Percentiles rank a stretch among this genome's conserved stretches.
phyloP scores from a whole-genome alignment of 768 basidiomycete genomes.

The Mycena vitilis region DNA sequence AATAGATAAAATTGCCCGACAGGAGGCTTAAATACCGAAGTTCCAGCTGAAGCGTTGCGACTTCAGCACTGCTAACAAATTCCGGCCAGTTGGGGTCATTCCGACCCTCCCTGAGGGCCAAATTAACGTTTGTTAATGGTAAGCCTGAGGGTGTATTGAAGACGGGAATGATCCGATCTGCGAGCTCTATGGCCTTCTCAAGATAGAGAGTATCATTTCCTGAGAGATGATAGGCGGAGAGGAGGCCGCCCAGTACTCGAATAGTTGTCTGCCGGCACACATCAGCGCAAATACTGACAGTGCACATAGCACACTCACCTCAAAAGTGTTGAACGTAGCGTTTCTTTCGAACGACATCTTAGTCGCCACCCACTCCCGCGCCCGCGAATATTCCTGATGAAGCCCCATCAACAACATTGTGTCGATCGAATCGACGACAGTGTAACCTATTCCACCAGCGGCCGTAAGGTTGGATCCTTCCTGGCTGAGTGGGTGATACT shows the following conservation, averaged over 20 bases:
- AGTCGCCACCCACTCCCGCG: slow-evolving; percentile 80
- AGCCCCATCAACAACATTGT: slow-evolving; percentile 90
- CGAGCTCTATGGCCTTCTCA: slow-evolving; percentile 83
- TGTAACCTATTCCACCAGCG: slow-evolving; percentile 89
- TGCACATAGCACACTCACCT: slow-evolving; percentile 61
- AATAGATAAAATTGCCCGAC: slow-evolving; percentile 82
- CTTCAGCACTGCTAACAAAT: slow-evolving; percentile 85
- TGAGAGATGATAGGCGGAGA: slow-evolving; percentile 87
- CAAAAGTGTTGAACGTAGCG: slow-evolving; percentile 88
- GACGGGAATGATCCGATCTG: slow-evolving; percentile 83
- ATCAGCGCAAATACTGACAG: not conserved
- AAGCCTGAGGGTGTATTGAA: slow-evolving; percentile 88
- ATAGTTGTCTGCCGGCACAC: slow-evolving; percentile 79
- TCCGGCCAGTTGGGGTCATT: slow-evolving; percentile 69
- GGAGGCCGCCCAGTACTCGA: slow-evolving; percentile 88
- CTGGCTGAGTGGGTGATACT: slow-evolving; percentile 87
- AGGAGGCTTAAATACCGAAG: slow-evolving; percentile 87
- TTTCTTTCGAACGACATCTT: slow-evolving; percentile 82
- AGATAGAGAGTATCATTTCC: slow-evolving; percentile 76
- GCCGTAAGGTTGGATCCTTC: slow-evolving; percentile 81
- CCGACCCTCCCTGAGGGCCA: slow-evolving; percentile 69
- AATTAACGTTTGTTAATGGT: slow-evolving; percentile 84
- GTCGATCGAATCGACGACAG: slow-evolving; percentile 89
- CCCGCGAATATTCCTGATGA: slow-evolving; percentile 79
- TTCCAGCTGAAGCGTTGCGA: slow-evolving; percentile 90